Percentiles rank a stretch among this genome's conserved stretches.
These are phyloP conservation scores for Penicillium bovifimosum DNA, from an alignment of 495 filamentous ascomycete genomes.

Conservation along the genomic window DNA sequence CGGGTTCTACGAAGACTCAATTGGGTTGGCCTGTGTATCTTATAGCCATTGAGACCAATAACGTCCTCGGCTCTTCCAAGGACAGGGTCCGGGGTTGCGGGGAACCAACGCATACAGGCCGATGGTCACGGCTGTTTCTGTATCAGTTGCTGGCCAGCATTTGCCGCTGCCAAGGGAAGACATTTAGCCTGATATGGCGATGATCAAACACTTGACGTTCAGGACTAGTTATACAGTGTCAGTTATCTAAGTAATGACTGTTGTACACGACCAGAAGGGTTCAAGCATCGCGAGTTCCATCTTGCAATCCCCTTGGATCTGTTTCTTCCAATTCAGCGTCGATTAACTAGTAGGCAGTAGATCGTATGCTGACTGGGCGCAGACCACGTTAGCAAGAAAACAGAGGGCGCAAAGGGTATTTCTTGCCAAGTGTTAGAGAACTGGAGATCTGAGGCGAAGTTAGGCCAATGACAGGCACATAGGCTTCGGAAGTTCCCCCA, in stretches of 20 bases:
- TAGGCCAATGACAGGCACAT: neutral
- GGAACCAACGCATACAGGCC: neutral
- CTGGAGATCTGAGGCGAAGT: neutral
- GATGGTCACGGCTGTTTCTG: neutral
- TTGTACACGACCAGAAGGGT: too few relatives aligned
- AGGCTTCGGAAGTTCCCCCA: slow-evolving; percentile 1
- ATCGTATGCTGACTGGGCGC: too few relatives aligned
- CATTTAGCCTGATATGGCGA: neutral
- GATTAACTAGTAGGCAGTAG: too few relatives aligned
- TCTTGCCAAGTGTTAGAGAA: neutral
- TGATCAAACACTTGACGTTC: too few relatives aligned
- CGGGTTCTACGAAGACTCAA: neutral
- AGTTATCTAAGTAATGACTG: too few relatives aligned
- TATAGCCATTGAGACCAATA: neutral
- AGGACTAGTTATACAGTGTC: too few relatives aligned
- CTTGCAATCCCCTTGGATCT: too few relatives aligned
- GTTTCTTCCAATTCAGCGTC: too few relatives aligned
- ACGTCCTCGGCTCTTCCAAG: neutral
- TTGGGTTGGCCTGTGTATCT: neutral
- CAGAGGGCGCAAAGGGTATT: too few relatives aligned
- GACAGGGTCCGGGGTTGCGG: slow-evolving; percentile 7
- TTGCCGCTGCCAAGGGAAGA: slow-evolving; percentile 8
- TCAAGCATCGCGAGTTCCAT: too few relatives aligned
- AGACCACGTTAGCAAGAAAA: too few relatives aligned
- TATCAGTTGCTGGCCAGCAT: neutral